These are phyloP conservation scores for Eucalyptus curtisii DNA, from an alignment of 345 rosid genomes.

Conservation along the genomic window DNA sequence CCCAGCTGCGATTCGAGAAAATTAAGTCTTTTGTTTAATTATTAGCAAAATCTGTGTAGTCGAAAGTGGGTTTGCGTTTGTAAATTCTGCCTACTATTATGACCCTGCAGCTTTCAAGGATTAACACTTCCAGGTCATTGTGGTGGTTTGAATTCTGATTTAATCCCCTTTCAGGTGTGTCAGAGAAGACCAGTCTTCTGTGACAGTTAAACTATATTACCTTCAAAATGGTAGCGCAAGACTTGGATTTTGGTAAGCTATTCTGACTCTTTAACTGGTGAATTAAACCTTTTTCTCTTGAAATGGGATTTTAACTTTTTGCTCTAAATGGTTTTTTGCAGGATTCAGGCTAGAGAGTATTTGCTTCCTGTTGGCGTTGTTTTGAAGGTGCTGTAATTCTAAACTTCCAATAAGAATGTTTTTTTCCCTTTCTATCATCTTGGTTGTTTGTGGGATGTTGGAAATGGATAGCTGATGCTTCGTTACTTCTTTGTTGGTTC, in stretches of 20 bases:
- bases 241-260: slow-evolving; percentile 87
- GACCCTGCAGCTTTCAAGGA: background rate
- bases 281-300: background rate
- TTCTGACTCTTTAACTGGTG: background rate
- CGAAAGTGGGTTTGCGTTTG: background rate
- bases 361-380: slow-evolving; percentile 83
- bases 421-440: background rate
- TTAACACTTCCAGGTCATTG: background rate
- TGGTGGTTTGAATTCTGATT: background rate
- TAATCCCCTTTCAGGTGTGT: slow-evolving; percentile 54
- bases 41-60: background rate
- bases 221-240: slow-evolving; percentile 92
- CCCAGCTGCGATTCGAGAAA: background rate
- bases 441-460: background rate
- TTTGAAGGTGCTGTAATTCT: slow-evolving; percentile 50
- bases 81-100: background rate
- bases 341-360: slow-evolving; percentile 85
- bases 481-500: background rate
- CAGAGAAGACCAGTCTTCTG: slow-evolving; percentile 74
- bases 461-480: background rate
- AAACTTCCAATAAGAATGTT: background rate
- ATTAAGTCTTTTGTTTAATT: background rate
- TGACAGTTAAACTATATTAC: slow-evolving; percentile 73
- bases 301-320: background rate
- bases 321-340: slow-evolving; percentile 8